A percentile compares a stretch with the other conserved stretches of the same genome.
Evolutionary conservation across 2,329 filamentous ascomycete species (phyloP).

Genomic region (Cordyceps militaris): DNA sequence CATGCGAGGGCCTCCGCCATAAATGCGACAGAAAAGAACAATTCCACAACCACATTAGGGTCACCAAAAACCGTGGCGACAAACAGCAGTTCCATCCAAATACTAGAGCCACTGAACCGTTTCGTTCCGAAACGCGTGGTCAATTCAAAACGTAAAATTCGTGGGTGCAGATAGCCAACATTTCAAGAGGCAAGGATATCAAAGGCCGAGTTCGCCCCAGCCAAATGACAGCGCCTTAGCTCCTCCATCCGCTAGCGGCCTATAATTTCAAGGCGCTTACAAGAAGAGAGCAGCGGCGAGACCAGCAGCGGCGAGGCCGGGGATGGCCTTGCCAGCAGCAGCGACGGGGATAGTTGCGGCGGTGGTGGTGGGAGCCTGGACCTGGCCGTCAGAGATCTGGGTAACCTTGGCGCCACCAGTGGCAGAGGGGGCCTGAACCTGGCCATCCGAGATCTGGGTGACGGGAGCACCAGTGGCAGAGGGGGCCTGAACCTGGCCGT

Average conservation of each 20-base stretch:
- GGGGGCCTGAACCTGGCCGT: constrained; percentile 23
- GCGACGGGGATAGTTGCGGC: constrained; percentile 6
- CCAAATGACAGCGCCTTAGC: not conserved
- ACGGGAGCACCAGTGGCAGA: constrained; percentile 15
- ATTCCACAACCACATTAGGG: constrained; percentile 7
- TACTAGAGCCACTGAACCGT: constrained; percentile 4
- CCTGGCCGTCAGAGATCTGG: constrained; percentile 27
- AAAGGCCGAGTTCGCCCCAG: not conserved
- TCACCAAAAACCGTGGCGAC: not conserved
- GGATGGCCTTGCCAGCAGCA: constrained; percentile 16
- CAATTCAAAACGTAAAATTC: constrained; percentile 3
- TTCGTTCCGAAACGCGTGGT: not conserved
- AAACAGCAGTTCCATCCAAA: not conserved
- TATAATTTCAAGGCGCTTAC: constrained; percentile 10
- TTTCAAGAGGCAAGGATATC: not conserved
- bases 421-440: constrained; percentile 14
- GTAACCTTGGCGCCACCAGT: constrained; percentile 23
- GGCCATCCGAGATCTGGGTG: constrained; percentile 21
- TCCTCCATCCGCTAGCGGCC: not conserved
- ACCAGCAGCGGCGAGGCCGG: constrained; percentile 12
- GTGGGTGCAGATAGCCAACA: not conserved
- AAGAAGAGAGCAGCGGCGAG: constrained; percentile 13
- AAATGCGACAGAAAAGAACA: constrained; percentile 1
- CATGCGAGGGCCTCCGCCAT: not conserved
- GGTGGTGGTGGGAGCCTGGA: constrained; percentile 23